Evolutionary conservation across 176 grass and related monocot genomes (phyloP).

Genomic region (Musa schizocarpa): DNA sequence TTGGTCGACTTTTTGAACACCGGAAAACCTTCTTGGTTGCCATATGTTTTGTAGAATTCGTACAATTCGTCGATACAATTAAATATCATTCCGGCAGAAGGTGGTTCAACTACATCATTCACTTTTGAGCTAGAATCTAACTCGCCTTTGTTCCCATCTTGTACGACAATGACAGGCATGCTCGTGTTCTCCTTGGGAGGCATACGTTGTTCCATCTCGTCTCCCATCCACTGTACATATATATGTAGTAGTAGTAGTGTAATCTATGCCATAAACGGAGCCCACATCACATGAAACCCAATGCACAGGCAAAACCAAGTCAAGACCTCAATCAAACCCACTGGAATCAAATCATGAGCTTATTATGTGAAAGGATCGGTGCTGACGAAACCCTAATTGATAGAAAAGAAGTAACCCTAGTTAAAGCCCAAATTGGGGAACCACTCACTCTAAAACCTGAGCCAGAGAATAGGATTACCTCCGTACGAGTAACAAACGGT

Average conservation of each 20-base stretch:
- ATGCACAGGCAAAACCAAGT: background rate
- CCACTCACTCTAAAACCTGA: background rate
- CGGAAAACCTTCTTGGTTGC: constrained; percentile 14
- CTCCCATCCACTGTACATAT: background rate
- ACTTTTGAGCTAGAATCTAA: background rate
- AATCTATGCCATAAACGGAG: no score
- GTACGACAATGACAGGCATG: background rate
- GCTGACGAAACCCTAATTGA: background rate
- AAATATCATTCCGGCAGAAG: constrained; percentile 9
- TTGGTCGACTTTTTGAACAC: constrained; percentile 11
- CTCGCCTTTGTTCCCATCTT: background rate
- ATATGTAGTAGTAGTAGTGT: no score
- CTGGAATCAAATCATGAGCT: background rate
- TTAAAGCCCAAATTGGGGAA: background rate
- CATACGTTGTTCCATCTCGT: background rate
- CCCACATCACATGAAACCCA: background rate
- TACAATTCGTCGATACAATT: constrained; percentile 10
- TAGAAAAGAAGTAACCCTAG: background rate
- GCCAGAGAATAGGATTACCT: background rate
- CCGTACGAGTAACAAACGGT: background rate
- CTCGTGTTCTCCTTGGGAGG: background rate
- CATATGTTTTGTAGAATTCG: constrained; percentile 4
- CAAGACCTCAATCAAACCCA: background rate
- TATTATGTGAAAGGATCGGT: background rate
- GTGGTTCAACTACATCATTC: background rate